Evolutionary conservation across 768 basidiomycete genomes (phyloP).

Genomic region (Paxillus ammoniavirescens): DNA sequence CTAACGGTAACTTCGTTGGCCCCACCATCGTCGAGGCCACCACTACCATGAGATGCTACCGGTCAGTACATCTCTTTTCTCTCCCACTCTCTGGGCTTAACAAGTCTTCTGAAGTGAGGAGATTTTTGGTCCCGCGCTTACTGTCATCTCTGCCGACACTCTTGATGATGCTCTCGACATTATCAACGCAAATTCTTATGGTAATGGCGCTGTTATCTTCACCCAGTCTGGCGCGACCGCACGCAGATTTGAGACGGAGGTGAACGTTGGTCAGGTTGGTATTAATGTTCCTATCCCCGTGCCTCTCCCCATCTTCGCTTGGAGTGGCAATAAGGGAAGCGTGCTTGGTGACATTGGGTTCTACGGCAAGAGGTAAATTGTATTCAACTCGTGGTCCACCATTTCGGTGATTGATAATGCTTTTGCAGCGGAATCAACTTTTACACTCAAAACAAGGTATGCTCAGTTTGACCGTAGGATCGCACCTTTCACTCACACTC

Average conservation of each 20-base stretch:
- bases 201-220: conserved; percentile 95
- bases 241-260: conserved; percentile 83
- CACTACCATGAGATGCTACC: conserved; percentile 85
- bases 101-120: conserved; percentile 60
- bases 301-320: conserved; percentile 91
- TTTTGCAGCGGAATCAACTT: conserved; percentile 79
- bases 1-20: conserved; percentile 91
- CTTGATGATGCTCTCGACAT: conserved; percentile 89
- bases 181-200: conserved; percentile 87
- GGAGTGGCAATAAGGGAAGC: conserved; percentile 93
- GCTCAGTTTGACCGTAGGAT: neutral
- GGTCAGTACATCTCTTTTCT: conserved; percentile 46
- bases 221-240: conserved; percentile 96
- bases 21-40: conserved; percentile 85
- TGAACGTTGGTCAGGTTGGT: conserved; percentile 92
- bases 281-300: conserved; percentile 94
- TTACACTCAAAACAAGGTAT: conserved; percentile 92
- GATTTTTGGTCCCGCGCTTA: conserved; percentile 91
- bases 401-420: neutral
- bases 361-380: conserved; percentile 77
- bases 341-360: conserved; percentile 86
- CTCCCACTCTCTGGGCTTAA: neutral
- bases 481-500: conserved; percentile 5
- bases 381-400: neutral
- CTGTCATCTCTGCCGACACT: conserved; percentile 74